Evolutionary conservation across 768 basidiomycete genomes (phyloP).

Genomic region (Baorangia bicolor): DNA sequence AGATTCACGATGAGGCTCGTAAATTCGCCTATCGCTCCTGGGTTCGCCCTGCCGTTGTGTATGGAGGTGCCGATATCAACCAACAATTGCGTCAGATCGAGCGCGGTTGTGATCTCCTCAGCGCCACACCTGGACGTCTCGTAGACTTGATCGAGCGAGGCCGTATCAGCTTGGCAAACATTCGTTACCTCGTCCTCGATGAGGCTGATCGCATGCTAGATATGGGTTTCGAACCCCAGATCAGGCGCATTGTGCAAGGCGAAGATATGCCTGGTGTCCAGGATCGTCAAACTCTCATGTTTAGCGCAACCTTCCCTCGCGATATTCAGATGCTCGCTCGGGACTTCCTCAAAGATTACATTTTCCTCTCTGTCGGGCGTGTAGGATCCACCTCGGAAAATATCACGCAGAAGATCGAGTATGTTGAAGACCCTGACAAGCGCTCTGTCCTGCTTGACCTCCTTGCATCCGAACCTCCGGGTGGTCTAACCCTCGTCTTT

Average conservation of each 20-base stretch:
- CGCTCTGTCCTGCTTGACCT: constrained; percentile 95
- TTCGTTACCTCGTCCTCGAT: constrained; percentile 97
- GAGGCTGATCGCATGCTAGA: constrained; percentile 99
- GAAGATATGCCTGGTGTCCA: constrained; percentile 96
- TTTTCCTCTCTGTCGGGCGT: constrained; percentile 97
- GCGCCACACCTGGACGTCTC: constrained; percentile 95
- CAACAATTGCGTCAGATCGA: constrained; percentile 92
- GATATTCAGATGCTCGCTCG: constrained; percentile 97
- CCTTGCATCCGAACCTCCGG: constrained; percentile 67
- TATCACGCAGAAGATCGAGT: constrained; percentile 98
- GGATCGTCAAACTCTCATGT: constrained; percentile 98
- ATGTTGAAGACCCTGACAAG: constrained; percentile 96
- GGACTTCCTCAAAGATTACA: constrained; percentile 97
- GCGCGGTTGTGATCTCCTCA: constrained; percentile 94
- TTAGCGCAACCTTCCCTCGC: constrained; percentile 97
- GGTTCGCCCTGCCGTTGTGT: constrained; percentile 98
- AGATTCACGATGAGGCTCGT: constrained; percentile 98
- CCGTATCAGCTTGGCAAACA: constrained; percentile 91
- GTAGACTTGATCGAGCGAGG: constrained; percentile 99
- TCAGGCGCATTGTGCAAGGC: constrained; percentile 94
- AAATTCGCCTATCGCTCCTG: constrained; percentile 99
- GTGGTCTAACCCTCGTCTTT: constrained; percentile 90
- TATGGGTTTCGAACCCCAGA: constrained; percentile 99
- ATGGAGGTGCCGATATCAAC: constrained; percentile 98
- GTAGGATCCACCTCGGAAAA: constrained; percentile 99